These are phyloP conservation scores for Chaetoceros tenuissimus DNA, from an alignment of 108 stramenopile genomes.

Conservation along the genomic window DNA sequence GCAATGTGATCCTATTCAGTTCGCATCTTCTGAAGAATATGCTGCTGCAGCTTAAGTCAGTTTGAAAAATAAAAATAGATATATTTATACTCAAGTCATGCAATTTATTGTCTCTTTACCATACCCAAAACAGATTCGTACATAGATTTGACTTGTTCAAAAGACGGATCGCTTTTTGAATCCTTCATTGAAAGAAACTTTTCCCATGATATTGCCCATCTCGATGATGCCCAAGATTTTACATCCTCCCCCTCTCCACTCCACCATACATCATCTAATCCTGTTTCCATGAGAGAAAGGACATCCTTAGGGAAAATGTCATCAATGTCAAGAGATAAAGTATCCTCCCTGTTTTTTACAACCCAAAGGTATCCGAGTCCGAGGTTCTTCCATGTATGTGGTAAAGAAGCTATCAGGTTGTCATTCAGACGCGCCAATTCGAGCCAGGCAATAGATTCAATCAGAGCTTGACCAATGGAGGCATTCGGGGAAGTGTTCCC, in stretches of 20 bases:
- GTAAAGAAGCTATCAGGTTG: slow-evolving; percentile 5
- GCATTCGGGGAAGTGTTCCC: slow-evolving; percentile 4
- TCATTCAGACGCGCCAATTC: slow-evolving; percentile 27
- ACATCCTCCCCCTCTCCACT: slow-evolving; percentile 6
- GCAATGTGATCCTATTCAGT: slow-evolving; percentile 74
- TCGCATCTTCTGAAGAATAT: slow-evolving; percentile 15
- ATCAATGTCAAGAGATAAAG: slow-evolving; percentile 19
- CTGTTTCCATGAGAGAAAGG: too few species aligned
- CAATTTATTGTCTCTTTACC: not conserved
- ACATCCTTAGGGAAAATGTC: slow-evolving; percentile 8
- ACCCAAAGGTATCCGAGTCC: slow-evolving; percentile 47
- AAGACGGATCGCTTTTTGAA: slow-evolving; percentile 21
- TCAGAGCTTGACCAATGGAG: slow-evolving; percentile 11
- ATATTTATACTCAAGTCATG: too few species aligned
- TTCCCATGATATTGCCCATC: slow-evolving; percentile 30
- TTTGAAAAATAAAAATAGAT: too few species aligned
- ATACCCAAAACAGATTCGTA: slow-evolving; percentile 28
- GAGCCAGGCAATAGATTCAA: slow-evolving; percentile 31
- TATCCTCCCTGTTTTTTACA: slow-evolving; percentile 19
- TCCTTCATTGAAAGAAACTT: slow-evolving; percentile 24
- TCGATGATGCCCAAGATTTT: slow-evolving; percentile 31
- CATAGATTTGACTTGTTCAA: slow-evolving; percentile 22
- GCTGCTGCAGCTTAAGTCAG: not conserved
- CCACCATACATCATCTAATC: too few species aligned
- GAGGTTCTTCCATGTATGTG: slow-evolving; percentile 39